Base-by-base conservation (phyloP, 2,329 filamentous ascomycete species). In the Cladosporium colombiae region DNA sequence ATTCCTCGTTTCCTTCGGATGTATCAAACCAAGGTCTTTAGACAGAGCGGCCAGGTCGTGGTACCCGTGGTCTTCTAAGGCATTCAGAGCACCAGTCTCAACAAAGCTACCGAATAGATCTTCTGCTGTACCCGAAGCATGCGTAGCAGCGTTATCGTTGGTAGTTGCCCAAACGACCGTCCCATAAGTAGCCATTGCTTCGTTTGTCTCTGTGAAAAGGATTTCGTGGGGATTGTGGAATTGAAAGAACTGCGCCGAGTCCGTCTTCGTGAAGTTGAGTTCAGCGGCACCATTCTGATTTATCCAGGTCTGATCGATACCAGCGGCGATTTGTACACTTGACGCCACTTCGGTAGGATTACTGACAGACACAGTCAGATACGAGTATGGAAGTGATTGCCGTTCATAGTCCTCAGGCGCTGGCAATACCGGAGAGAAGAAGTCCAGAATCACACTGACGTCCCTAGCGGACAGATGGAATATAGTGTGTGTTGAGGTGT, bases 331-430 rank as follows among this genome's bases (percentile, higher is more conserved):
- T 60, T 78, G 71, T 10, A 78, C 67, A 1, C 66, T 62, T 13
- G 56, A 50, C 18, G 31, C 65, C 7, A 33, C 13, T 5, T 56
- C 52, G 10, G 37, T 66, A 13, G 52, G 55, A 35, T 65, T 66
- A 14, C 64, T 68, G 14, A 68, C 71, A 40, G 67, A 68, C n/a
- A 75, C 70, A 1, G 72, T 75, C 52, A 78, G 65, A 62, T 78
- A 76, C 37, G 72, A 75, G 29, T 76, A 78, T 27, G 76, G 76
- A n/a, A 78, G 66, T 10, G 74, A 77, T 64, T 78, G 76, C 14
- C 74, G 68, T 16, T 72, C 62, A 65, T 75, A 77, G 62, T 78
- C 72, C n/a, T 68, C 67, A 0, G 72, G 70, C 3, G 72, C 72
- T 10, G 71, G 71, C 37, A 70, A 65, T 3, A 78, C 74, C 1